These are phyloP conservation scores for Sphaerostilbella broomeana DNA, from an alignment of 2,329 filamentous ascomycete species.

Conservation along the genomic window DNA sequence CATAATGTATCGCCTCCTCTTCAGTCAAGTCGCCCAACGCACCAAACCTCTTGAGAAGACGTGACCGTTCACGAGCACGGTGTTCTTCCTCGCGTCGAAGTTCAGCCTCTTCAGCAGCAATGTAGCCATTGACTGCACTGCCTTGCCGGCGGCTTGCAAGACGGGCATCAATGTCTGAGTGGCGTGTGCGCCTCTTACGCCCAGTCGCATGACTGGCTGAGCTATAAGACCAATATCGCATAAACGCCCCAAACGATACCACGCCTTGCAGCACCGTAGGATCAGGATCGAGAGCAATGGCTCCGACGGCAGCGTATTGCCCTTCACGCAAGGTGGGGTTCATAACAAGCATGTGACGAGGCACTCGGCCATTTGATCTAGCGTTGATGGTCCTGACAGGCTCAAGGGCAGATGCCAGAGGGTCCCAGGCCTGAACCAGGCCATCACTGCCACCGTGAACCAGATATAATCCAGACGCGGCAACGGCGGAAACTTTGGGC, in stretches of 20 bases:
- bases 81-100: slow-evolving; percentile 66
- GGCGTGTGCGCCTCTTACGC: slow-evolving; percentile 71
- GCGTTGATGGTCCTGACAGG: slow-evolving; percentile 85
- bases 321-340: slow-evolving; percentile 57
- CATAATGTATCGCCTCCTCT: slow-evolving; percentile 58
- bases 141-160: slow-evolving; percentile 48
- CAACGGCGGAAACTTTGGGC: slow-evolving; percentile 76
- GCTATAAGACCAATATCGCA: slow-evolving; percentile 92
- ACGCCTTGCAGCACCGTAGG: slow-evolving; percentile 79
- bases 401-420: slow-evolving; percentile 69
- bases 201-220: slow-evolving; percentile 69
- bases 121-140: slow-evolving; percentile 70
- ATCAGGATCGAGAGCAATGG: slow-evolving; percentile 81
- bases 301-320: slow-evolving; percentile 74
- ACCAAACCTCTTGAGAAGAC: slow-evolving; percentile 73
- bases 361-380: slow-evolving; percentile 72
- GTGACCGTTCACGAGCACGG: slow-evolving; percentile 59
- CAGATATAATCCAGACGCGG: slow-evolving; percentile 76
- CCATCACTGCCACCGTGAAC: slow-evolving; percentile 94
- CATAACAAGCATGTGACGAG: slow-evolving; percentile 57
- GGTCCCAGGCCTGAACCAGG: slow-evolving; percentile 93
- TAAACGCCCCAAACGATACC: slow-evolving; percentile 75
- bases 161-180: slow-evolving; percentile 50
- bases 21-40: slow-evolving; percentile 57
- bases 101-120: slow-evolving; percentile 77